A percentile compares a stretch with the other conserved stretches of the same genome.
Evolutionary conservation across 73 alveolate genomes (phyloP).

Genomic region (Stentor coeruleus): DNA sequence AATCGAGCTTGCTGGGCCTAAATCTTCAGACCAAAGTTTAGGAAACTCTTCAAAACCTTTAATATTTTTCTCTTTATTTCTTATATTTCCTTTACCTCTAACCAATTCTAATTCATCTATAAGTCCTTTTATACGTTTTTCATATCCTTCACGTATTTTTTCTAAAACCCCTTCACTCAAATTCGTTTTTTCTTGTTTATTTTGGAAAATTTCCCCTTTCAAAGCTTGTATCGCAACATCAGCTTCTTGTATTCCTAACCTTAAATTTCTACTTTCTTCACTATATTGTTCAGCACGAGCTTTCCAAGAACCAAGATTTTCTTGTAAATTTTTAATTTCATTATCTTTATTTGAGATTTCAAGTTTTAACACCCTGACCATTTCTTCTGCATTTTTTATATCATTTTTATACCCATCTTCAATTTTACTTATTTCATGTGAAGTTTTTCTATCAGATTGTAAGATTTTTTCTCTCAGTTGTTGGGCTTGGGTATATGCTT

Average conservation of each 20-base stretch:
- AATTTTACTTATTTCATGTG: neutral
- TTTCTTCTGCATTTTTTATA: neutral
- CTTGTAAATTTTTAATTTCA: neutral
- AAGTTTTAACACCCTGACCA: neutral
- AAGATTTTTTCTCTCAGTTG: neutral
- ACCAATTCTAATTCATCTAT: neutral
- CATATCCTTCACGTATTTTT: neutral
- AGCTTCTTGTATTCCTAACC: neutral
- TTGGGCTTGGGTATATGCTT: neutral
- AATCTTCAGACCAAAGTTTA: neutral
- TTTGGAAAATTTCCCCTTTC: neutral
- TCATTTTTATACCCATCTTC: neutral
- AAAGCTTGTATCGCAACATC: neutral
- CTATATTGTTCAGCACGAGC: neutral
- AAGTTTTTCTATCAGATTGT: neutral
- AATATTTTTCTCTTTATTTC: too few species aligned
- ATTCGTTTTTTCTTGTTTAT: neutral
- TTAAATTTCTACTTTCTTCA: neutral
- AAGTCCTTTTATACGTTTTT: neutral
- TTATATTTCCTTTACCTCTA: neutral
- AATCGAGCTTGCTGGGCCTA: neutral
- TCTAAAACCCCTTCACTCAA: neutral
- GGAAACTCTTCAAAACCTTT: constrained; percentile 11
- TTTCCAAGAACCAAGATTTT: constrained; percentile 13
- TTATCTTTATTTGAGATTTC: neutral